These are phyloP conservation scores for Kingdonia uniflora DNA, from an alignment of 164 flowering plant genomes.

Conservation along the genomic window DNA sequence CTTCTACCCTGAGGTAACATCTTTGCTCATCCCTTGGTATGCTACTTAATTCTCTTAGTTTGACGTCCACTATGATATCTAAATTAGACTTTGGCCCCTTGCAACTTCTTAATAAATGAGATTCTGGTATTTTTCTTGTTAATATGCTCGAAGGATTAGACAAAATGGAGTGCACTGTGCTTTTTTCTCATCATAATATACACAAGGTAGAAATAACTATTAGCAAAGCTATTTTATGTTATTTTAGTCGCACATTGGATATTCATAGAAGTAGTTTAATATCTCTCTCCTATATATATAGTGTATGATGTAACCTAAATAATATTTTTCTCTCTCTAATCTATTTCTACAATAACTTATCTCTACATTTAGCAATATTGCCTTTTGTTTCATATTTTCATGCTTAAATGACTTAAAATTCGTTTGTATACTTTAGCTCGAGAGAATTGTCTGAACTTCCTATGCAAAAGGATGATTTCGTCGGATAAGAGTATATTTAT, in stretches of 20 bases:
- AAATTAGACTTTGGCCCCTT: no score
- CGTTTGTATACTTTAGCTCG: conserved; percentile 38
- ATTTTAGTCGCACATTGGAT: no score
- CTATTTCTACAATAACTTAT: no score
- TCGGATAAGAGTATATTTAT: conserved; percentile 55
- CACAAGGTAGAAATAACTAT: conserved; percentile 42
- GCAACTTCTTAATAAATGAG: no score
- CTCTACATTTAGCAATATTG: not conserved
- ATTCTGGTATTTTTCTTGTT: conserved; percentile 22
- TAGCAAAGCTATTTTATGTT: no score
- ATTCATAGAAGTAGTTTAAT: no score
- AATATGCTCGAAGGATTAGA: conserved; percentile 75
- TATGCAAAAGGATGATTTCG: conserved; percentile 53
- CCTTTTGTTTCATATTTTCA: no score
- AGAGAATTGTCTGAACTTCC: conserved; percentile 71
- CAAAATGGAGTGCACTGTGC: conserved; percentile 53
- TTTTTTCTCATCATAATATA: conserved; percentile 65
- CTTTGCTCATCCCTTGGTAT: no score
- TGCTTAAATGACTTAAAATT: not conserved
- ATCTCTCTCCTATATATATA: not conserved
- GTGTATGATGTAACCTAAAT: not conserved
- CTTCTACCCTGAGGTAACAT: conserved; percentile 83
- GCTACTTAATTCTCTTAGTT: no score
- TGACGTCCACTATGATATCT: no score
- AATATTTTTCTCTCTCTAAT: no score